Evolutionary conservation across 257 asterid species (phyloP), one percentile per base, ranked within the genome.

Genomic region (Rubia yunnanensis): DNA sequence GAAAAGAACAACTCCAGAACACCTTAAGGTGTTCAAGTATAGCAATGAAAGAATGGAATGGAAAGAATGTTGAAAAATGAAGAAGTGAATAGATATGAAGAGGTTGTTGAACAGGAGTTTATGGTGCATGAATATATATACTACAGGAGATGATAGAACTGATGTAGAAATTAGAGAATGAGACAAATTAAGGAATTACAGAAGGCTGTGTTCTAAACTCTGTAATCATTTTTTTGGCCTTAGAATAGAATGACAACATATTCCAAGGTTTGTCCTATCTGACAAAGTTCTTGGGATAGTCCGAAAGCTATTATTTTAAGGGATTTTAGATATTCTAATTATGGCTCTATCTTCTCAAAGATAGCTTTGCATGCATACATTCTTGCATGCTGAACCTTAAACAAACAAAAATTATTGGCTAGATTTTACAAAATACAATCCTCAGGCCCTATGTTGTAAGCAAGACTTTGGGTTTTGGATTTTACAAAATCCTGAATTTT

Each of bases 101-200:
- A 28, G 46, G 57, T 18, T 56, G 63, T 58, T 30, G 66, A 24
- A 58, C 14, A 3, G 44, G 57, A 58, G 5, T 58, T 27, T 44
- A 54, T 20, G 46, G 10, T 60, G 18, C 31, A 32, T 31, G 60
- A 2, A 46, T 46, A 50, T 30, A 35, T 70, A 63, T 65, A 63
- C 39, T 69, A 65, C 68, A 65, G 55, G 38, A 28, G 41, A 49
- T 53, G 49, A 39, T 50, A 22, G 13, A 24, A 53, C 27, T 52
- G 14, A 28, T 5, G 60, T 23, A n/a, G n/a, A n/a, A n/a, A n/a
- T 44, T 44, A 46, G 49, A 65, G 54, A 59, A 36, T 32, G 67
- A 7, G 75, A 44, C 67, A 72, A 72, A 65, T 32, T 34, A 24
- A 31, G 64, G 76, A 35, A 72, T 72, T 56, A 31, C 49, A 34